Evolutionary conservation across 805 yeast species (phyloP), one percentile per base, ranked within the genome.

Genomic region (Cyberlindnera sargentensis): DNA sequence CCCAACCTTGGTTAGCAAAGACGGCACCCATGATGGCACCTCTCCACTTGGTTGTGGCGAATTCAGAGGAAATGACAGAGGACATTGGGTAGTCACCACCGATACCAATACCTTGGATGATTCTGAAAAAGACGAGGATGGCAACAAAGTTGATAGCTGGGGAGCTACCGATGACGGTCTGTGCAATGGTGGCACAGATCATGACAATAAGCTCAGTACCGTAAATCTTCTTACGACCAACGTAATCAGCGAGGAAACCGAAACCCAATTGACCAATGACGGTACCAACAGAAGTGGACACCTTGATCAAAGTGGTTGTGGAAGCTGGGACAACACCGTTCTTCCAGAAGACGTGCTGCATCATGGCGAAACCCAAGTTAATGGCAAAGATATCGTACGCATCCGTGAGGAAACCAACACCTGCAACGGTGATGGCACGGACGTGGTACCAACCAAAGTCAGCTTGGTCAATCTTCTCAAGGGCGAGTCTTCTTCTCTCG

Each of bases 21-120:
- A 88, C 96, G 28, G 96, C 95, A 61, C 86, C 89, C 95, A 88
- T 88, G 57, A 87, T 87, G 52, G 96, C 95, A 76, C 96, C 96
- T 80, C 96, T 85, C 95, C 95, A 88, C 67, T 84, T 87, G 53
- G 96, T 88, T 47, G 96, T 86, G 27, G 96, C 76, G 60, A 88
- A 88, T 72, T 88, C 96, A 46, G 96, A 82, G 8, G 95, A 83
- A 52, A 88, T 88, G 64, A 88, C 83, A n/a, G 95, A 86, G 15
- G 95, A 86, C 58, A 89, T 74, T 54, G 96, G 96, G 65, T 88
- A 88, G 71, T 88, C 96, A 75, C 96, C 96, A 72, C 96, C 96
- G 56, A 88, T 89, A 79, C 96, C 96, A 57, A 89, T 82, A 74
- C 96, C 96, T 87, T 82, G 83, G 50, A 88, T 60, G 52, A 88